Evolutionary conservation across 1,284 basidiomycete genomes (phyloP).

Genomic region (Sporisorium graminicola): DNA sequence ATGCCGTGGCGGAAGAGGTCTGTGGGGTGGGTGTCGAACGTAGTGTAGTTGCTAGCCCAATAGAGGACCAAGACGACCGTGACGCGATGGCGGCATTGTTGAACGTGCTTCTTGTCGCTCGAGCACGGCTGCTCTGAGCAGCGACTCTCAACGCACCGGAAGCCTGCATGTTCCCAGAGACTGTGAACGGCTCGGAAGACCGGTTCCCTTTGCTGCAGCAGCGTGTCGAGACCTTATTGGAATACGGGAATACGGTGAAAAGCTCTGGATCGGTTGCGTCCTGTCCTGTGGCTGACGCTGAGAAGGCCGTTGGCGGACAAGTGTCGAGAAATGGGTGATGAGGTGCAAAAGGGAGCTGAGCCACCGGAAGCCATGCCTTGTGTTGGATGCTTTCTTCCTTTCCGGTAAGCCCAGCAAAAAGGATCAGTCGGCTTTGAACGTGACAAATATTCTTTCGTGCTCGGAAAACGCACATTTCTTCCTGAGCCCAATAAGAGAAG

Average conservation of each 20-base stretch:
- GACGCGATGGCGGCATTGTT: background rate
- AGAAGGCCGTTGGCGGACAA: background rate
- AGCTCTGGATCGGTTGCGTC: background rate
- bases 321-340: background rate
- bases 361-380: background rate
- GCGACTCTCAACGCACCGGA: conserved; percentile 27
- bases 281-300: background rate
- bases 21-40: background rate
- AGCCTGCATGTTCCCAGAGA: conserved; percentile 19
- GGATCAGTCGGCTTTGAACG: background rate
- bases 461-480: conserved; percentile 10
- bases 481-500: background rate
- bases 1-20: background rate
- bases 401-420: background rate
- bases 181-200: background rate
- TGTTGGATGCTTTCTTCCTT: background rate
- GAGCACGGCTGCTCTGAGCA: conserved; percentile 20
- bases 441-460: conserved; percentile 7
- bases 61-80: background rate
- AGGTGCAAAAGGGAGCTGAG: background rate
- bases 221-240: background rate
- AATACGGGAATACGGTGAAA: background rate
- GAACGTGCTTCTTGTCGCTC: conserved; percentile 13
- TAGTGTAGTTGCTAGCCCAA: background rate
- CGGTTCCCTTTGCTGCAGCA: background rate